Evolutionary conservation across 805 yeast genomes (phyloP).

Genomic region (Yarrowia bubula): DNA sequence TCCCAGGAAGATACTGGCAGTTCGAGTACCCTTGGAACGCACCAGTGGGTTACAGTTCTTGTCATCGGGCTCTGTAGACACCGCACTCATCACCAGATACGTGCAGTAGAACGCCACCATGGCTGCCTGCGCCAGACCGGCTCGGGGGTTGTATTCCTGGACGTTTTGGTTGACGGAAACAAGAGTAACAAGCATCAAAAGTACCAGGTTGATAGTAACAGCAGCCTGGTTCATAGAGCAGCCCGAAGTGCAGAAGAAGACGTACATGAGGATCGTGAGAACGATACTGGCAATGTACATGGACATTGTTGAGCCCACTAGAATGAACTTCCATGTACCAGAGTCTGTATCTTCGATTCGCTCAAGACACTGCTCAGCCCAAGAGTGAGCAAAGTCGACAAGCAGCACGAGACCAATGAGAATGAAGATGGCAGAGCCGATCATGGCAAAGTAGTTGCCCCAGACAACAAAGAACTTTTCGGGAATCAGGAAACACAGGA

Average conservation of each 20-base stretch:
- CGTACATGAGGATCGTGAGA: constrained; percentile 76
- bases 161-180: constrained; percentile 77
- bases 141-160: constrained; percentile 90
- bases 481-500: constrained; percentile 73
- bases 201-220: constrained; percentile 68
- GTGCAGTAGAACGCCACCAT: constrained; percentile 95
- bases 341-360: constrained; percentile 77
- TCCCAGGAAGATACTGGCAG: constrained; percentile 81
- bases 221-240: constrained; percentile 91
- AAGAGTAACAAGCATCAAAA: constrained; percentile 61
- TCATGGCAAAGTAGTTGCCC: constrained; percentile 86
- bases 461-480: constrained; percentile 82
- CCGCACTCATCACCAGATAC: constrained; percentile 85
- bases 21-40: constrained; percentile 85
- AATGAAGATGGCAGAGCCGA: constrained; percentile 79
- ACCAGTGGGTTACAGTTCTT: constrained; percentile 86
- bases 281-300: constrained; percentile 77
- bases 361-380: constrained; percentile 95
- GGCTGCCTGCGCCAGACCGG: constrained; percentile 94
- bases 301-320: constrained; percentile 80
- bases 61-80: constrained; percentile 96
- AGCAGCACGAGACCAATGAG: constrained; percentile 85
- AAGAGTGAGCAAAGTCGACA: constrained; percentile 96
- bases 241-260: constrained; percentile 74
- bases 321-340: constrained; percentile 69